Evolutionary conservation across 2,329 filamentous ascomycete genomes (phyloP), one percentile per base, ranked within the genome.

Genomic region (Aureobasidium sp.): DNA sequence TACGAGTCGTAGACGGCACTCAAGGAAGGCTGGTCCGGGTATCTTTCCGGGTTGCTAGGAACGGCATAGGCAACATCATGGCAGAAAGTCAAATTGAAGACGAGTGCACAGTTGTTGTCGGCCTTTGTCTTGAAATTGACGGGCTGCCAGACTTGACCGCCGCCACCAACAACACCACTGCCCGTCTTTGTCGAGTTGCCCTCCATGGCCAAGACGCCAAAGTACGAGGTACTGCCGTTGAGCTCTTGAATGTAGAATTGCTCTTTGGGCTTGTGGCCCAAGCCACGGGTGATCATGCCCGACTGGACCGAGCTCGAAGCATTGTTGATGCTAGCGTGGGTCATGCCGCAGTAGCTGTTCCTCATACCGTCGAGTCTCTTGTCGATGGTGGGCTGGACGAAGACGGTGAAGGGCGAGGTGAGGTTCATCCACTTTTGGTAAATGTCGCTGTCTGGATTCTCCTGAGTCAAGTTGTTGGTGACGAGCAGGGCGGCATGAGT

Each of bases 41-140:
- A 83, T 40, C 74, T 80, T 30, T 74, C 70, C 2, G 81, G 76
- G 63, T 95, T 95, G 35, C 86, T 84, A 0, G 93, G 93, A 0
- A 96, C 93, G 6, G 91, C 86, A 65, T 96, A 96, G 47, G 91
- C 88, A 42, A 91, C 86, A 61, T 91, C 82, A 60, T 85, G 79
- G 71, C 93, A 98, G 68, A 97, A 94, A 0, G 83, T 75, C n/a
- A 98, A 80, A 64, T 94, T 84, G 67, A 84, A 90, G 40, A 97
- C 77, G 35, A 98, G 78, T 56, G 85, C 85, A 68, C 93, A 98
- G 63, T 90, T 95, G 56, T 82, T 79, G 55, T 86, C 88, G 81
- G 61, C 11, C 16, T 25, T 58, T 56, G 21, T 63, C 60, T 56
- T 60, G 39, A 50, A 49, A 48, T 57, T 76, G 47, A 86, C 85